Evolutionary conservation across 2,329 filamentous ascomycete species (phyloP).

Genomic region (Alternaria dauci): DNA sequence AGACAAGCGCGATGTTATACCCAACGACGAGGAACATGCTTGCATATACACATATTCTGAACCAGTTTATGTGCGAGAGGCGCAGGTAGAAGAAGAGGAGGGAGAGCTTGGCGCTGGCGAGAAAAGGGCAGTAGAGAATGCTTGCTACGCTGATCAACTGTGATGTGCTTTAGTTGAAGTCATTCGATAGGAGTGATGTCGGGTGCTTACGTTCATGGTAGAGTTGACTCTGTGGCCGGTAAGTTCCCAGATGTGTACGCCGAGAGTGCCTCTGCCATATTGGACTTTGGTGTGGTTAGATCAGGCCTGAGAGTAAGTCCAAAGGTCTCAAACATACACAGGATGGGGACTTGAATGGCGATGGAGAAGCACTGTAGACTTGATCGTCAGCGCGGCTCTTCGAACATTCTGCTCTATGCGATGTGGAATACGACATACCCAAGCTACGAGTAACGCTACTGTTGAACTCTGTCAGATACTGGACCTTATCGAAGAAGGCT

Average conservation of each 20-base stretch:
- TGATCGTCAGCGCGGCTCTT: not conserved
- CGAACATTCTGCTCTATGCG: not conserved
- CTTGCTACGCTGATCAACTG: conserved; percentile 15
- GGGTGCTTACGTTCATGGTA: conserved; percentile 16
- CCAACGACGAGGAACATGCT: conserved; percentile 33
- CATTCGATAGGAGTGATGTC: not conserved
- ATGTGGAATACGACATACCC: conserved; percentile 13
- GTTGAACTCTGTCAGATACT: not conserved
- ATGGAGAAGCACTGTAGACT: conserved; percentile 14
- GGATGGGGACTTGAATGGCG: conserved; percentile 16
- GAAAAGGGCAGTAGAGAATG: conserved; percentile 26
- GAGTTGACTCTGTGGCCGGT: conserved; percentile 17
- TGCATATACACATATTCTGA: conserved; percentile 19
- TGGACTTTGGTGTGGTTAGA: conserved; percentile 15
- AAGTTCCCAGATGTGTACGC: conserved; percentile 35
- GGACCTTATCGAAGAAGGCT: not conserved
- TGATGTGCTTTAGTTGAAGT: conserved; percentile 2
- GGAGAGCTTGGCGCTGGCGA: conserved; percentile 31
- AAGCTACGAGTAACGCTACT: conserved; percentile 23
- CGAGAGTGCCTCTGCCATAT: conserved; percentile 22
- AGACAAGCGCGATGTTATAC: conserved; percentile 29
- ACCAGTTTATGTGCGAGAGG: conserved; percentile 22
- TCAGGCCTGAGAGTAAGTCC: too few relatives aligned
- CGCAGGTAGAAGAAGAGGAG: conserved; percentile 31
- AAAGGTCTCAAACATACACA: conserved; percentile 13